Conservation (phyloP, 2,329 filamentous ascomycete species). For the Penicillium sp. region DNA sequence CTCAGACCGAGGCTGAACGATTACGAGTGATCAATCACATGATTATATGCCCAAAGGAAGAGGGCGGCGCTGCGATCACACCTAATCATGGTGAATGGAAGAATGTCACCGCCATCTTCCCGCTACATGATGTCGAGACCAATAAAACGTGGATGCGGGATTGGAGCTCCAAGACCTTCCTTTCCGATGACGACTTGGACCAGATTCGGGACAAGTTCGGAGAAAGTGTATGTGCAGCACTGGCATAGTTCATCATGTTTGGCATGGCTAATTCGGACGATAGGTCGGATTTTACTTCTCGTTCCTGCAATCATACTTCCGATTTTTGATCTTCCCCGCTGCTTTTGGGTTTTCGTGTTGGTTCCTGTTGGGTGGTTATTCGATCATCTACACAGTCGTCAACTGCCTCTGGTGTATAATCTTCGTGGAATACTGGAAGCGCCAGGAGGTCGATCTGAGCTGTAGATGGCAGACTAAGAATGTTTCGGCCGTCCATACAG, state of each 20-base stretch:
- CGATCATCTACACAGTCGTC: slow-evolving; percentile 72
- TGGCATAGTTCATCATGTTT: neutral
- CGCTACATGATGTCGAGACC: slow-evolving; percentile 72
- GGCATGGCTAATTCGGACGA: neutral
- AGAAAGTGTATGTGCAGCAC: slow-evolving; percentile 46
- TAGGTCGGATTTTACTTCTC: slow-evolving; percentile 92
- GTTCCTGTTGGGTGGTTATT: slow-evolving; percentile 79
- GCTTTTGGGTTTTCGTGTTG: slow-evolving; percentile 74
- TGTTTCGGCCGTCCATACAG: slow-evolving; percentile 76
- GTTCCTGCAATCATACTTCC: slow-evolving; percentile 90
- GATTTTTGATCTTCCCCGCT: slow-evolving; percentile 77
- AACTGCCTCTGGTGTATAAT: slow-evolving; percentile 81
- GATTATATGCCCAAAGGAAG: slow-evolving; percentile 67
- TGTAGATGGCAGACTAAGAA: slow-evolving; percentile 88
- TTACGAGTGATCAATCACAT: slow-evolving; percentile 83
- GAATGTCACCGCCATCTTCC: slow-evolving; percentile 70
- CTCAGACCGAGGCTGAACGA: slow-evolving; percentile 83
- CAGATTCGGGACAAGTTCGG: slow-evolving; percentile 74
- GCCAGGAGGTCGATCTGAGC: slow-evolving; percentile 81
- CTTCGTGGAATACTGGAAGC: slow-evolving; percentile 96
- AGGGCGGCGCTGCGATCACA: slow-evolving; percentile 76
- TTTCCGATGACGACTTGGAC: slow-evolving; percentile 63
- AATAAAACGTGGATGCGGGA: slow-evolving; percentile 74
- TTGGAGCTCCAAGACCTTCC: slow-evolving; percentile 57
- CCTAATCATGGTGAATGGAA: slow-evolving; percentile 68